Evolutionary conservation across 176 grass and related monocot genomes (phyloP), one percentile per base, ranked within the genome.

Genomic region (Bothriochloa decipiens): DNA sequence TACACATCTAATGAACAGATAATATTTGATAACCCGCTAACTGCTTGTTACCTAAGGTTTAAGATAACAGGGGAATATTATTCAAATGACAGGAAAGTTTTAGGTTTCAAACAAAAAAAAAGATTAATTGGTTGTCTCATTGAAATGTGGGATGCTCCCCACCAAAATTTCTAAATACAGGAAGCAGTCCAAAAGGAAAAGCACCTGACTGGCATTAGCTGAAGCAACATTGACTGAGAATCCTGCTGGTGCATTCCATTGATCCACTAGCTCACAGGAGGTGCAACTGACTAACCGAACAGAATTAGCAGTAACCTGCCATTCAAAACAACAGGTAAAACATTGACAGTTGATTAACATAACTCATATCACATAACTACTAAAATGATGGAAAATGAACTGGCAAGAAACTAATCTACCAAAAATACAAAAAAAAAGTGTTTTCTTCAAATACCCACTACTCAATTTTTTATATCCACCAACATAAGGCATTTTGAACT

Each of bases 201-300:
- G 68, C 77, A 97, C 95, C 93, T 98, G 96, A 49, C 87, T 91
- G 29, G 89, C 87, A 87, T 92, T 98, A 88, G 93, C 96, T 88
- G 96, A 90, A 72, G 96, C 93, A 87, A 98, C 96, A 90, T 91
- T 98, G 23, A 98, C 89, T 63, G 93, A 95, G 83, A 92, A 95
- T 58, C 91, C 93, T 78, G 71, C 75, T 35, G 91, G 91, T 83
- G 93, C 93, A 85, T 95, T 98, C 93, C 96, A 98, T 47, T 94
- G 93, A 91, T 98, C 83, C 60, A 95, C 89, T 41, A 98, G 81
- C 77, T 92, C 93, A n/a, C 93, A 88, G 77, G 93, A 91, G 46
- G 81, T 92, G 74, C 93, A 98, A 77, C 89, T 92, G 76, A 95
- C 93, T 86, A 98, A 79, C 61, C 85, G 82, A 72, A 98, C 96